Evolutionary conservation across 805 yeast genomes (phyloP), one percentile per base, ranked within the genome.

Genomic region (Spathaspora girioi): DNA sequence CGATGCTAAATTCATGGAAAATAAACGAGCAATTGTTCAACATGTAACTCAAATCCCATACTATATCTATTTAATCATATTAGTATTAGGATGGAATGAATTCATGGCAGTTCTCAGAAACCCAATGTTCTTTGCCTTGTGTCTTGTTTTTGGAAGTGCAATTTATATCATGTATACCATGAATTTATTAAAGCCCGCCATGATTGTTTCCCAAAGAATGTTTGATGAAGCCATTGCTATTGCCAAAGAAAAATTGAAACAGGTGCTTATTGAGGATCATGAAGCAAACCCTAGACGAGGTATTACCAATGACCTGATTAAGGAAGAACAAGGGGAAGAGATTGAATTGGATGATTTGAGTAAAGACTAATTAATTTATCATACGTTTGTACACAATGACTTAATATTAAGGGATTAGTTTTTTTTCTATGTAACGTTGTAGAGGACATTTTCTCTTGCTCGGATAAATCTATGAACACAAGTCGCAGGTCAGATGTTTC

Each of bases 41-140:
- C 84, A 86, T 46, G 80, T 83, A 11, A 82, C 96, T 0, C 84
- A 86, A 52, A 86, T 94, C 51, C 99, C 99, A 3, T 74, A 83
- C 56, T 94, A 86, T 74, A 82, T 94, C 51, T 91, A 89, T 69
- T 70, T 82, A 10, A 62, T 93, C 12, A 71, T 94, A 20, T 66
- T 87, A 2, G 83, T 88, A 2, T 73, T 94, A 19, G 99, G 99
- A 9, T 94, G 97, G 97, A 92, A 92, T 67, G 97, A 94, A 74
- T 86, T 94, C 58, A 80, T 91, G 87, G 86, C 94, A 9, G 81
- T 94, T 15, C 63, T 94, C 43, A 80, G 96, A 56, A 92, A 89
- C 64, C 97, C 99, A 48, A 60, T 93, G n/a, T 79, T 87, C 58
- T 83, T 92, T 56, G 75, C 87, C 5, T 65, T 91, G 46, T 59